These are phyloP conservation scores for Tetracladium maxilliforme DNA, from an alignment of 2,329 filamentous ascomycete species.

Conservation along the genomic window DNA sequence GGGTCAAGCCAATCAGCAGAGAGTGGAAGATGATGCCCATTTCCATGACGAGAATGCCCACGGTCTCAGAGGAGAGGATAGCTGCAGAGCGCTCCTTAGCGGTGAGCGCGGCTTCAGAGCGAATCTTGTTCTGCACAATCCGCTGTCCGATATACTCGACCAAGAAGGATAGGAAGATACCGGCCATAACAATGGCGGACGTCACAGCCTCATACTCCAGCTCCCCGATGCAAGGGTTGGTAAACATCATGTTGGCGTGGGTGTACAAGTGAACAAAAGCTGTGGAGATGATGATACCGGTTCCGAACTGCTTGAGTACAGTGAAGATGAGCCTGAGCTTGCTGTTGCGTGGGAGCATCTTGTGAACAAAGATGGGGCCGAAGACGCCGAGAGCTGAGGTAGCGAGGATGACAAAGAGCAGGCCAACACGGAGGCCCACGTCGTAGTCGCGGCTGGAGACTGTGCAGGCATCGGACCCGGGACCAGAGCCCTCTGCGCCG, in stretches of 20 bases:
- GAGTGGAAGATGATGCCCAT: constrained; percentile 65
- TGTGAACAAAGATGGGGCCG: constrained; percentile 46
- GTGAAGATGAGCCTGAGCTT: constrained; percentile 34
- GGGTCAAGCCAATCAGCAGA: constrained; percentile 46
- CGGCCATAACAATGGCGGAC: constrained; percentile 58
- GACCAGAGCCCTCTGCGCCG: constrained; percentile 25
- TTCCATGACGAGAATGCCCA: constrained; percentile 57
- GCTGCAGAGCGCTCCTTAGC: constrained; percentile 4
- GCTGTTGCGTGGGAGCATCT: constrained; percentile 34
- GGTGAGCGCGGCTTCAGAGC: constrained; percentile 1
- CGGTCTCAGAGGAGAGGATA: constrained; percentile 25
- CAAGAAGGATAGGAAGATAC: constrained; percentile 57
- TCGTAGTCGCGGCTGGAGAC: constrained; percentile 43
- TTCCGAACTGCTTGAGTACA: constrained; percentile 59
- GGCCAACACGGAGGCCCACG: constrained; percentile 50
- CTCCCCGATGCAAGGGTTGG: constrained; percentile 50
- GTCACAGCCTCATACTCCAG: constrained; percentile 55
- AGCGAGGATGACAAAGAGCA: constrained; percentile 56
- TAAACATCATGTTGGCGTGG: constrained; percentile 59
- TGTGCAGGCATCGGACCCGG: constrained; percentile 11
- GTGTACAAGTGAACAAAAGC: constrained; percentile 57
- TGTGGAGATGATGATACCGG: constrained; percentile 57
- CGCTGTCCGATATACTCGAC: constrained; percentile 54
- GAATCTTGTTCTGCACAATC: too few relatives aligned
- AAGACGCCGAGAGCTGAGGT: constrained; percentile 59